phyloP scores from a whole-genome alignment of 805 yeast genomes.

The Yarrowia yakushimensis region DNA sequence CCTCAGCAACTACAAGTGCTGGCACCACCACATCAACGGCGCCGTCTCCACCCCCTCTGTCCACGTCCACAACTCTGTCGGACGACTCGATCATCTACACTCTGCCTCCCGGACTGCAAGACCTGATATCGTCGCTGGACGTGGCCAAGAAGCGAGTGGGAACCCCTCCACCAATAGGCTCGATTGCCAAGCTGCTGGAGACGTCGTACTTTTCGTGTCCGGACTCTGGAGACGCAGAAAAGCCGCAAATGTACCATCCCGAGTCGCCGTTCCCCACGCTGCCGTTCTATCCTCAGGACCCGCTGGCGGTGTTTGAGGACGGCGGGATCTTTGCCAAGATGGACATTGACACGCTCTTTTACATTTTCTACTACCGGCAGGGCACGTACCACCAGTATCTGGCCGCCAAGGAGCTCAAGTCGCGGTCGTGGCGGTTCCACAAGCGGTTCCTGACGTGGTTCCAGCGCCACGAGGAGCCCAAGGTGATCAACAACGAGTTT shows the following conservation, averaged over 20 bases:
- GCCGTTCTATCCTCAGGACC: constrained; percentile 84
- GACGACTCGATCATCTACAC: constrained; percentile 27
- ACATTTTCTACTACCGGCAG: constrained; percentile 83
- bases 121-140: constrained; percentile 40
- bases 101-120: constrained; percentile 44
- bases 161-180: constrained; percentile 52
- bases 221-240: constrained; percentile 86
- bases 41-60: constrained; percentile 29
- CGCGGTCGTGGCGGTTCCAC: constrained; percentile 81
- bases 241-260: constrained; percentile 73
- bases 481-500: constrained; percentile 41
- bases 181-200: constrained; percentile 61
- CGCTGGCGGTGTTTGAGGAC: constrained; percentile 50
- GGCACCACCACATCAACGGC: constrained; percentile 19
- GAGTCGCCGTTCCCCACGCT: constrained; percentile 85
- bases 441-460: constrained; percentile 77
- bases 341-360: constrained; percentile 84
- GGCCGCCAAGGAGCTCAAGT: constrained; percentile 75
- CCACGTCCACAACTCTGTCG: constrained; percentile 29
- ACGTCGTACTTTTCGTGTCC: constrained; percentile 85
- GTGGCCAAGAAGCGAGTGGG: constrained; percentile 45
- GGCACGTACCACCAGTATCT: constrained; percentile 67
- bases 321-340: constrained; percentile 61
- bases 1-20: background rate
- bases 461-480: constrained; percentile 58